Conservation (phyloP, 2,329 filamentous ascomycete species). For the Trichoderma hamatum region DNA sequence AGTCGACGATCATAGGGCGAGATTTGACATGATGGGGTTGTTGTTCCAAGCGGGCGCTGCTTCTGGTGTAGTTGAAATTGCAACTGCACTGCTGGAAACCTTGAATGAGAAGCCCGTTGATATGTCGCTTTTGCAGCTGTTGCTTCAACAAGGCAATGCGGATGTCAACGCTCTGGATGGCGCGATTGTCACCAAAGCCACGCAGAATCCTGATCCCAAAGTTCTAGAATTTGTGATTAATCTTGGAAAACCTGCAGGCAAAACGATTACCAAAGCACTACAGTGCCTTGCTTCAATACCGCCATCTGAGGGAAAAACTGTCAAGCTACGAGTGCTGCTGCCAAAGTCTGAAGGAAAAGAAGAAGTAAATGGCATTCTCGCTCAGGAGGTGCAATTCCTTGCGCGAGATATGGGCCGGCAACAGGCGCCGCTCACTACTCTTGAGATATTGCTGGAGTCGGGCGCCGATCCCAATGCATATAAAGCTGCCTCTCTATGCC, state of each 20-base stretch:
- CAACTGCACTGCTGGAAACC: slow-evolving; percentile 46
- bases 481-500: slow-evolving; percentile 55
- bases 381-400: slow-evolving; percentile 54
- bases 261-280: slow-evolving; percentile 50
- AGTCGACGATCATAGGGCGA: slow-evolving; percentile 45
- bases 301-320: slow-evolving; percentile 50
- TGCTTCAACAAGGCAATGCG: slow-evolving; percentile 55
- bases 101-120: slow-evolving; percentile 53
- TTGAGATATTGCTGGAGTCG: slow-evolving; percentile 52
- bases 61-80: slow-evolving; percentile 47
- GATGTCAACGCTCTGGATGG: slow-evolving; percentile 56
- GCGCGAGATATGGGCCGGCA: slow-evolving; percentile 43
- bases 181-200: slow-evolving; percentile 46
- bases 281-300: slow-evolving; percentile 48
- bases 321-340: slow-evolving; percentile 55
- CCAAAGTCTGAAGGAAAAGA: slow-evolving; percentile 47
- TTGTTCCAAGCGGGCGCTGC: slow-evolving; percentile 52
- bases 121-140: slow-evolving; percentile 50
- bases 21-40: slow-evolving; percentile 52
- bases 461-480: slow-evolving; percentile 60
- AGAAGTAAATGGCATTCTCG: slow-evolving; percentile 50
- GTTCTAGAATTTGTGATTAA: slow-evolving; percentile 53
- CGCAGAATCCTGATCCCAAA: slow-evolving; percentile 49
- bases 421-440: slow-evolving; percentile 44
- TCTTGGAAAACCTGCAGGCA: slow-evolving; percentile 48